Conservation (phyloP, 2,329 filamentous ascomycete genomes). For the Ceratocystis variospora region DNA sequence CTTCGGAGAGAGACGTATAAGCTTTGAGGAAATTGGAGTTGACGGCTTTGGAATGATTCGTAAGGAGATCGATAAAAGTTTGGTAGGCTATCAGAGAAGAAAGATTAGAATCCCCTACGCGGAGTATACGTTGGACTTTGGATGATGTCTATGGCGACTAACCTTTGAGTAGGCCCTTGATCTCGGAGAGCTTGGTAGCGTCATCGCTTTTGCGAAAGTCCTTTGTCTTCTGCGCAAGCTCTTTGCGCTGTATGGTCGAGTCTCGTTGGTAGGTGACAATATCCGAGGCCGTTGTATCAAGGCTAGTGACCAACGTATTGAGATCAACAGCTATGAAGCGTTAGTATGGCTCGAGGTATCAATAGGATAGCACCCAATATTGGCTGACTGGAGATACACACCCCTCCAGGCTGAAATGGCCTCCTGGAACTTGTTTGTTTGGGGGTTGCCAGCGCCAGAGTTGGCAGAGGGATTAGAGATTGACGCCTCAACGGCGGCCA, state of each 20-base stretch:
- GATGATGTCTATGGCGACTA: neutral
- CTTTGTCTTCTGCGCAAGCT: slow-evolving; percentile 97
- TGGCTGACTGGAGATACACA: slow-evolving; percentile 29
- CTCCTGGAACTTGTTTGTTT: slow-evolving; percentile 71
- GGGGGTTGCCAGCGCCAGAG: slow-evolving; percentile 43
- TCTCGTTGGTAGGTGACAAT: slow-evolving; percentile 88
- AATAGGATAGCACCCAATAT: neutral
- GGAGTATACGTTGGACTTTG: neutral
- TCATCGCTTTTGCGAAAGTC: slow-evolving; percentile 94
- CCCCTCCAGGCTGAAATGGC: slow-evolving; percentile 94
- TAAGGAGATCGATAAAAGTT: slow-evolving; percentile 89
- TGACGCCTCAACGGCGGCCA: slow-evolving; percentile 23
- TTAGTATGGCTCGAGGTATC: slow-evolving; percentile 15
- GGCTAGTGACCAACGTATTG: slow-evolving; percentile 63
- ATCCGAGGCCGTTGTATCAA: slow-evolving; percentile 90
- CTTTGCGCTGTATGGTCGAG: slow-evolving; percentile 89
- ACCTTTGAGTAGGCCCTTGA: slow-evolving; percentile 85
- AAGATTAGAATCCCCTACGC: neutral
- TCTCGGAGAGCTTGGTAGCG: slow-evolving; percentile 67
- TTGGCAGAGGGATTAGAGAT: slow-evolving; percentile 23
- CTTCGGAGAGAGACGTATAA: slow-evolving; percentile 88
- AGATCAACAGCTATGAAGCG: slow-evolving; percentile 62
- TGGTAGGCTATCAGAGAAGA: slow-evolving; percentile 60
- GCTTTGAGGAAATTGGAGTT: slow-evolving; percentile 86
- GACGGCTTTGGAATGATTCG: slow-evolving; percentile 87